Evolutionary conservation across 139 green algal species (phyloP).

Genomic region (Micractinium conductrix): DNA sequence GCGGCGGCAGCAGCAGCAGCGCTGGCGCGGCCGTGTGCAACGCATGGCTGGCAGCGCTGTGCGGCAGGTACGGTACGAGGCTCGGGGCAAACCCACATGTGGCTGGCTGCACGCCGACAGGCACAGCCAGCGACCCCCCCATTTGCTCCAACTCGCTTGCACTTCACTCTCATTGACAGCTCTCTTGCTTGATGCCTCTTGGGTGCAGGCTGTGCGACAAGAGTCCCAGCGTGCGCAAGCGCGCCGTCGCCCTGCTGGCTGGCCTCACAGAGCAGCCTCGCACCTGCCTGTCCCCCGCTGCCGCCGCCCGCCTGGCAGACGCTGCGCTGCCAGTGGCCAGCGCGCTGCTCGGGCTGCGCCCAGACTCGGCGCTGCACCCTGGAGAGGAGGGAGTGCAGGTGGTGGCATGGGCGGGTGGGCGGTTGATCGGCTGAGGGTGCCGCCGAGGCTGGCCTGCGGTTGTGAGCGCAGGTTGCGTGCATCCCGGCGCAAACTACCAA

Average conservation of each 20-base stretch:
- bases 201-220: constrained; percentile 34
- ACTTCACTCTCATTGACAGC: no score
- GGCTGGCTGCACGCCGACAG: no score
- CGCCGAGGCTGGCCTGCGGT: no score
- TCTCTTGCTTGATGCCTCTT: no score
- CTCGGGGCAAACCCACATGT: no score
- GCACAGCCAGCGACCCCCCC: no score
- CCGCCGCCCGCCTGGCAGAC: not conserved
- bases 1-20: not conserved
- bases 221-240: constrained; percentile 32
- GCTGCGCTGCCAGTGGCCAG: not conserved
- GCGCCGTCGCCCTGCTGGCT: not conserved
- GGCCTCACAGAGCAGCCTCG: not conserved
- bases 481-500: no score
- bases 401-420: not conserved
- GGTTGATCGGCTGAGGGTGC: not conserved
- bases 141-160: no score
- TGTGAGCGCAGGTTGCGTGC: no score
- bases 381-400: not conserved
- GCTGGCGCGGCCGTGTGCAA: not conserved
- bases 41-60: not conserved
- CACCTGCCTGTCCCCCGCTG: not conserved
- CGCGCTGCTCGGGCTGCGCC: constrained; percentile 17
- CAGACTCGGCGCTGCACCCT: constrained; percentile 11
- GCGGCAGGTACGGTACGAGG: not conserved